Percentiles rank a stretch among this genome's conserved stretches.
Conservation (phyloP, 306 rosid genomes). For the Lathyrus sativus region DNA sequence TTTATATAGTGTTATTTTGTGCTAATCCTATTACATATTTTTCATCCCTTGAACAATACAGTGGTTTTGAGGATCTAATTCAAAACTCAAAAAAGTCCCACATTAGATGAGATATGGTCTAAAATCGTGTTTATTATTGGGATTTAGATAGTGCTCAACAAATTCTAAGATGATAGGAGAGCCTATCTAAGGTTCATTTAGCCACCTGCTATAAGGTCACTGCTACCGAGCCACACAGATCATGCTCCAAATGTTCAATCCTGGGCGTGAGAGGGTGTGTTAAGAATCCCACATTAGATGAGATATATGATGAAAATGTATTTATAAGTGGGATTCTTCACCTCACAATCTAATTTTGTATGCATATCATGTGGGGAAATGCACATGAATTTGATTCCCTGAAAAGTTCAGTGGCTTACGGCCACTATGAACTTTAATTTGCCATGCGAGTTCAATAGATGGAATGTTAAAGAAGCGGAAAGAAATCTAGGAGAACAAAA, state of each 20-base stretch:
- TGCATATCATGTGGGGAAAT: slow-evolving; percentile 6
- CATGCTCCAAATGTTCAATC: too few species aligned
- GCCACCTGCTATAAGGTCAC: too few species aligned
- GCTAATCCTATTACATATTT: slow-evolving; percentile 11
- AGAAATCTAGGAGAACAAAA: not conserved
- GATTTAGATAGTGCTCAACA: too few species aligned
- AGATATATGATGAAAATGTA: too few species aligned
- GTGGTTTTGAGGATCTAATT: slow-evolving; percentile 9
- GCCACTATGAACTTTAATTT: not conserved
- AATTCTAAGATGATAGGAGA: too few species aligned
- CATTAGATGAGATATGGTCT: too few species aligned
- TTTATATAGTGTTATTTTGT: not conserved
- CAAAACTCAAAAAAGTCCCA: not conserved
- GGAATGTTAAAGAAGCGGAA: not conserved
- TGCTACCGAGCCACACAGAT: too few species aligned
- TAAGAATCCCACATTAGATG: too few species aligned
- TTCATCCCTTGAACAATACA: slow-evolving; percentile 4
- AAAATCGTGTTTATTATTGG: too few species aligned
- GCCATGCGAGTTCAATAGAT: not conserved
- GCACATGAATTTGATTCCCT: not conserved
- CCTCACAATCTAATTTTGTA: not conserved
- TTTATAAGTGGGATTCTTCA: too few species aligned
- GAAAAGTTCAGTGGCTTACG: not conserved
- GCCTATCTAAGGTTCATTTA: too few species aligned
- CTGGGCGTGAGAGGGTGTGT: too few species aligned